Evolutionary conservation across 106 monocot species (phyloP).

Genomic region (Ottelia alismoides): DNA sequence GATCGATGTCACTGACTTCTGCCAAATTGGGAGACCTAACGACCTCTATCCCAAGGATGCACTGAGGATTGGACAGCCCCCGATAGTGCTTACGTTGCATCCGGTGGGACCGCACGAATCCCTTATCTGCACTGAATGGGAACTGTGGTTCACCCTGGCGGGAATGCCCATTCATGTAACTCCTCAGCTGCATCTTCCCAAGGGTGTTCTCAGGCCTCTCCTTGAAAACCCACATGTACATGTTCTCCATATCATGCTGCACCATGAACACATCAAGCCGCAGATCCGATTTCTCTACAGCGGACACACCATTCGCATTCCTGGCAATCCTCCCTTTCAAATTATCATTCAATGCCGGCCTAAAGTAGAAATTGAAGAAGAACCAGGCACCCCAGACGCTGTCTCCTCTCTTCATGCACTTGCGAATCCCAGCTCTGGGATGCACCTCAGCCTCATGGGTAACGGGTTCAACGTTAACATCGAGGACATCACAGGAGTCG

Average conservation of each 20-base stretch:
- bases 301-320: slow-evolving; percentile 28
- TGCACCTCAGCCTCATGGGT: slow-evolving; percentile 34
- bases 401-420: slow-evolving; percentile 54
- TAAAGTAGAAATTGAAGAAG: slow-evolving; percentile 80
- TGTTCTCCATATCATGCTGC: slow-evolving; percentile 88
- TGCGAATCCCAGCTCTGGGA: slow-evolving; percentile 18
- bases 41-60: too few relatives aligned
- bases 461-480: slow-evolving; percentile 47
- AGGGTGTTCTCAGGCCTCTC: slow-evolving; percentile 68
- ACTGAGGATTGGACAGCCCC: too few relatives aligned
- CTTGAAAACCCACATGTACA: slow-evolving; percentile 94
- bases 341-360: slow-evolving; percentile 46
- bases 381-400: slow-evolving; percentile 84
- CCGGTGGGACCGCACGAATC: too few relatives aligned
- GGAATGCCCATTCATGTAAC: too few relatives aligned
- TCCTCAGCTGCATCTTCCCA: too few relatives aligned
- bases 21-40: too few relatives aligned
- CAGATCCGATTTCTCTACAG: slow-evolving; percentile 51
- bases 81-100: too few relatives aligned
- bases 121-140: too few relatives aligned
- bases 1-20: too few relatives aligned
- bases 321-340: slow-evolving; percentile 31
- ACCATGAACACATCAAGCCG: slow-evolving; percentile 63
- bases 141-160: too few relatives aligned
- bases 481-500: slow-evolving; percentile 36